Percentiles rank a stretch among this genome's conserved stretches.
phyloP scores from a whole-genome alignment of 306 rosid species.

The Albizia julibrissin region DNA sequence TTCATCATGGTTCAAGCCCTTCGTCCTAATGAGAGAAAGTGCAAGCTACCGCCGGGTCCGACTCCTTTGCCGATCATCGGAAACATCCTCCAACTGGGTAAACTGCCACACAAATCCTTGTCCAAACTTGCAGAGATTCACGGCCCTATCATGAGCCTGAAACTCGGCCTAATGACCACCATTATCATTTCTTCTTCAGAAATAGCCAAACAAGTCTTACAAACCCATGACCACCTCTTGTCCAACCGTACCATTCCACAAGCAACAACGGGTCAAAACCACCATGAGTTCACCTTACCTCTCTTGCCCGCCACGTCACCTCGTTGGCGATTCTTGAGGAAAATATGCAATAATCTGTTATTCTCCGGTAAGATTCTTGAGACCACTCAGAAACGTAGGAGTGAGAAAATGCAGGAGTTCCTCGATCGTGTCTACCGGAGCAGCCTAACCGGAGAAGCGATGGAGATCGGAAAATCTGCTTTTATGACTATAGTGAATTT shows the following conservation, averaged over 20 bases:
- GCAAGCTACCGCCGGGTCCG: slow-evolving; percentile 48
- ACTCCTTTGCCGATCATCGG: slow-evolving; percentile 40
- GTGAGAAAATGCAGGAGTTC: not conserved
- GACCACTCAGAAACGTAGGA: not conserved
- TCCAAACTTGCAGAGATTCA: slow-evolving; percentile 29
- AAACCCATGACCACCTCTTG: slow-evolving; percentile 7
- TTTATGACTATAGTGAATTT: not conserved
- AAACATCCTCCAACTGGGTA: slow-evolving; percentile 42
- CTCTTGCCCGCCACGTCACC: not conserved
- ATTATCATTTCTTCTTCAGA: not conserved
- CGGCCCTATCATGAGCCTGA: not conserved
- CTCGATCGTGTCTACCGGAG: not conserved
- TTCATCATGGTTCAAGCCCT: slow-evolving; percentile 25
- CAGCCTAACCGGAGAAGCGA: not conserved
- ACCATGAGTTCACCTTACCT: not conserved
- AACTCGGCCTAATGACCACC: not conserved
- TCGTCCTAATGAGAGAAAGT: not conserved
- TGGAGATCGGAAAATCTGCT: not conserved
- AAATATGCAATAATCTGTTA: not conserved
- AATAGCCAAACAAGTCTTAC: not conserved
- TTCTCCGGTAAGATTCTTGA: not conserved
- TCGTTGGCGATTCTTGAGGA: slow-evolving; percentile 1
- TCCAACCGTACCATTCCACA: not conserved
- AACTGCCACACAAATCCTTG: slow-evolving; percentile 38
- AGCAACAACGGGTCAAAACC: not conserved